A percentile compares a stretch with the other conserved stretches of the same genome.
Evolutionary conservation across 2,329 filamentous ascomycete genomes (phyloP).

Genomic region (Microdochium paspali): DNA sequence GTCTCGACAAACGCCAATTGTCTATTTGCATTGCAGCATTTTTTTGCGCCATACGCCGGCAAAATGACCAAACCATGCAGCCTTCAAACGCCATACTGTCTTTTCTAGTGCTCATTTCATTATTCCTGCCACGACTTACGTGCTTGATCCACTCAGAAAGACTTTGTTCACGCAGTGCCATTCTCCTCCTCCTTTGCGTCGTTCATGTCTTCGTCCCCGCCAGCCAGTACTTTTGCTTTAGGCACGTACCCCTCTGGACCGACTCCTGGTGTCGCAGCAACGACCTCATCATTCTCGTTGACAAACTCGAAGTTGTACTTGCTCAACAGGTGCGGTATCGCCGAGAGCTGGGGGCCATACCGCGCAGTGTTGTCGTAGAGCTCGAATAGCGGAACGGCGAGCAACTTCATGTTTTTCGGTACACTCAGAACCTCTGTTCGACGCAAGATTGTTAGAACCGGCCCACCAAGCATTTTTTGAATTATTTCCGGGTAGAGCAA

Average conservation of each 20-base stretch:
- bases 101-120: slow-evolving; percentile 1
- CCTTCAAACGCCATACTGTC: neutral
- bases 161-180: slow-evolving; percentile 19
- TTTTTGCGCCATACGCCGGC: slow-evolving; percentile 11
- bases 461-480: neutral
- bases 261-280: slow-evolving; percentile 72
- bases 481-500: slow-evolving; percentile 5
- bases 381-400: slow-evolving; percentile 93
- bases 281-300: slow-evolving; percentile 82
- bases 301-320: slow-evolving; percentile 97
- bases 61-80: neutral
- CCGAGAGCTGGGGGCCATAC: slow-evolving; percentile 92
- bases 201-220: slow-evolving; percentile 51
- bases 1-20: neutral
- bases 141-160: neutral
- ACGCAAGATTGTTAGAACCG: neutral
- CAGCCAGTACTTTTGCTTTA: slow-evolving; percentile 57
- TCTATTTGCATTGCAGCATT: neutral
- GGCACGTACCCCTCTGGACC: slow-evolving; percentile 51
- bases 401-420: slow-evolving; percentile 98
- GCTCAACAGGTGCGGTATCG: slow-evolving; percentile 89
- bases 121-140: too few relatives aligned
- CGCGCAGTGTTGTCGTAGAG: slow-evolving; percentile 94
- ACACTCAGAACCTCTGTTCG: slow-evolving; percentile 79
- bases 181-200: slow-evolving; percentile 27